phyloP scores from a whole-genome alignment of 441 rosid genomes.

The Breynia disticha region DNA sequence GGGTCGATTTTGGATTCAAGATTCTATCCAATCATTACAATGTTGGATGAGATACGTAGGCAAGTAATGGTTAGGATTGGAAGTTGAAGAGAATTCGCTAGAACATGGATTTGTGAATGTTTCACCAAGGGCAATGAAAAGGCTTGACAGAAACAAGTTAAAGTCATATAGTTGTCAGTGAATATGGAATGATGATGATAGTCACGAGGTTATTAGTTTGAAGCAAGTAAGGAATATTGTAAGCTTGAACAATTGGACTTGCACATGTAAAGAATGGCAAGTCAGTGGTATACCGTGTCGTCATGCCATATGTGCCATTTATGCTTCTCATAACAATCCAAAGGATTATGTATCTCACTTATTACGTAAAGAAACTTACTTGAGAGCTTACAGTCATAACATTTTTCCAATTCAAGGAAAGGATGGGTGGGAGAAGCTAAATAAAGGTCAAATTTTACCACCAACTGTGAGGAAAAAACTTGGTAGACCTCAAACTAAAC shows the following conservation, averaged over 20 bases:
- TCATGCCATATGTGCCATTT: background rate
- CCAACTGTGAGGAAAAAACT: no score
- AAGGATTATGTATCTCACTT: background rate
- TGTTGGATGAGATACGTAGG: background rate
- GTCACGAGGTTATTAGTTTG: background rate
- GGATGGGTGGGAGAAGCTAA: no score
- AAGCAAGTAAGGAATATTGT: background rate
- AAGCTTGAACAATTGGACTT: background rate
- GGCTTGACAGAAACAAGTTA: background rate
- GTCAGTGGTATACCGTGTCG: background rate
- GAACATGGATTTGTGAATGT: background rate
- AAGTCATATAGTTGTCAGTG: background rate
- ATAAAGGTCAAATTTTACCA: no score
- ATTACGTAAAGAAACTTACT: no score
- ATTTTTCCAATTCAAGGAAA: no score
- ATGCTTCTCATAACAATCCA: background rate
- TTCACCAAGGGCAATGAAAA: background rate
- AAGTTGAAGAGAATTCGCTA: background rate
- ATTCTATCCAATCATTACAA: background rate
- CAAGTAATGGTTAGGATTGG: background rate
- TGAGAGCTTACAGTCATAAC: no score
- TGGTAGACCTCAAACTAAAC: no score
- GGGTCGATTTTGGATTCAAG: slow-evolving; percentile 1
- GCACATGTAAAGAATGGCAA: background rate
- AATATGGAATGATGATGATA: background rate